A percentile compares a stretch with the other conserved stretches of the same genome.
Conservation (phyloP, 2,329 filamentous ascomycete species). For the Aaosphaeria arxii region DNA sequence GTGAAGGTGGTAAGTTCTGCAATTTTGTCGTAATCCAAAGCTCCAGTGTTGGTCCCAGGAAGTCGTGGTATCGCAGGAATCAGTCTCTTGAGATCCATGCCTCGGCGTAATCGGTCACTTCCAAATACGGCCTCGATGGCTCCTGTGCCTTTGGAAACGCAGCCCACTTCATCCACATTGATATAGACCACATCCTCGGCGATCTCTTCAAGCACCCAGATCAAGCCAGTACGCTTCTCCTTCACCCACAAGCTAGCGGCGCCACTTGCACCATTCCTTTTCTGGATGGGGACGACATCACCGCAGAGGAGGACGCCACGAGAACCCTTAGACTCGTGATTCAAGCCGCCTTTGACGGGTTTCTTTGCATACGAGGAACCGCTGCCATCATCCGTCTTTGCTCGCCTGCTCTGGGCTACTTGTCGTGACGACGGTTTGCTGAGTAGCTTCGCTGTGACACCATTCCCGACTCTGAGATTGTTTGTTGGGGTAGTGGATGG, state of each 20-base stretch:
- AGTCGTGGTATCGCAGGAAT: slow-evolving; percentile 80
- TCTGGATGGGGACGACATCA: slow-evolving; percentile 97
- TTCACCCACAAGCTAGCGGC: slow-evolving; percentile 98
- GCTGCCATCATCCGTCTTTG: slow-evolving; percentile 63
- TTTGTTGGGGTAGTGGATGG: slow-evolving; percentile 23
- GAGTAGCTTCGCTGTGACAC: slow-evolving; percentile 83
- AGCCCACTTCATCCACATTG: slow-evolving; percentile 72
- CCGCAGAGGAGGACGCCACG: slow-evolving; percentile 89
- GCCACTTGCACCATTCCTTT: slow-evolving; percentile 86
- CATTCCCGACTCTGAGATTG: slow-evolving; percentile 66
- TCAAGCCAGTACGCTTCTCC: slow-evolving; percentile 88
- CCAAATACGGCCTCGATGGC: slow-evolving; percentile 86
- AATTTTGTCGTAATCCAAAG: slow-evolving; percentile 75
- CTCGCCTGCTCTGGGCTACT: slow-evolving; percentile 53
- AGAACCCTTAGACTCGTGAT: slow-evolving; percentile 73
- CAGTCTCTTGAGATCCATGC: slow-evolving; percentile 72
- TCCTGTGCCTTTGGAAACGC: slow-evolving; percentile 68
- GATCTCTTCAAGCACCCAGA: slow-evolving; percentile 98
- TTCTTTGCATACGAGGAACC: slow-evolving; percentile 45
- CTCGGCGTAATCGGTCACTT: slow-evolving; percentile 61
- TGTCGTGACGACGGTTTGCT: slow-evolving; percentile 71
- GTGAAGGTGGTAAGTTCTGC: slow-evolving; percentile 76
- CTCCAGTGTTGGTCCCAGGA: slow-evolving; percentile 67
- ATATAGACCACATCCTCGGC: slow-evolving; percentile 86
- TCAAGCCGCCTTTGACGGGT: slow-evolving; percentile 55